Evolutionary conservation across 169 alveolate species (phyloP).

Genomic region (Plasmodium vivax): DNA sequence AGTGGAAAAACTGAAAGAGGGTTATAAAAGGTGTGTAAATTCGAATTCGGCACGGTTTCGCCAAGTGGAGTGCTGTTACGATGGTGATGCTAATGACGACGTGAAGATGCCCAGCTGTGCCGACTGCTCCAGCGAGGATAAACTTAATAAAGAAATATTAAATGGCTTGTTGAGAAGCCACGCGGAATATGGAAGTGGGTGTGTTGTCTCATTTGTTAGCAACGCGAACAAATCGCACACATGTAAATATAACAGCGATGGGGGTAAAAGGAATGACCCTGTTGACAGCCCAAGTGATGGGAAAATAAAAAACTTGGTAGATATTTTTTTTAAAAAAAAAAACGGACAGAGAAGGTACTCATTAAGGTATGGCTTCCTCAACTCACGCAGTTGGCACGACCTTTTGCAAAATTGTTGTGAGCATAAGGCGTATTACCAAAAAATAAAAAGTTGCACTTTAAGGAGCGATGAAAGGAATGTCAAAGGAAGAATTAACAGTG

Average conservation of each 20-base stretch:
- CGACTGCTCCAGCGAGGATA: constrained; percentile 14
- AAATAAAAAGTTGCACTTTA: constrained; percentile 62
- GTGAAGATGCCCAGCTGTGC: not conserved
- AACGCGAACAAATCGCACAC: not conserved
- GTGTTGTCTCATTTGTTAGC: constrained; percentile 51
- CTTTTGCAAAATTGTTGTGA: constrained; percentile 34
- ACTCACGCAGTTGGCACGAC: constrained; percentile 5
- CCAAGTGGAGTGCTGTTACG: constrained; percentile 7
- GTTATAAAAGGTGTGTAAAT: constrained; percentile 18
- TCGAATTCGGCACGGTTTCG: not conserved
- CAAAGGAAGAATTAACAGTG: not conserved
- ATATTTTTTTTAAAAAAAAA: constrained; percentile 11
- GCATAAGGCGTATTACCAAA: constrained; percentile 28
- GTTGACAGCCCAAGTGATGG: not conserved
- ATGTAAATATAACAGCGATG: not conserved
- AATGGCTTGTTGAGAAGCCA: constrained; percentile 13
- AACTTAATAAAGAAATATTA: not conserved
- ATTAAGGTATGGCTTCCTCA: constrained; percentile 9
- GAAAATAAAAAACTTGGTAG: constrained; percentile 4
- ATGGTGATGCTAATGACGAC: not conserved
- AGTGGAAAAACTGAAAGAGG: not conserved
- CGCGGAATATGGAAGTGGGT: constrained; percentile 14
- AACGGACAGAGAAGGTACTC: constrained; percentile 21
- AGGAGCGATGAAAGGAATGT: constrained; percentile 19
- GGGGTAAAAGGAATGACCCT: constrained; percentile 6